A percentile compares a stretch with the other conserved stretches of the same genome.
Conservation (phyloP, 2,329 filamentous ascomycete genomes). For the Thielaviopsis euricoi region DNA sequence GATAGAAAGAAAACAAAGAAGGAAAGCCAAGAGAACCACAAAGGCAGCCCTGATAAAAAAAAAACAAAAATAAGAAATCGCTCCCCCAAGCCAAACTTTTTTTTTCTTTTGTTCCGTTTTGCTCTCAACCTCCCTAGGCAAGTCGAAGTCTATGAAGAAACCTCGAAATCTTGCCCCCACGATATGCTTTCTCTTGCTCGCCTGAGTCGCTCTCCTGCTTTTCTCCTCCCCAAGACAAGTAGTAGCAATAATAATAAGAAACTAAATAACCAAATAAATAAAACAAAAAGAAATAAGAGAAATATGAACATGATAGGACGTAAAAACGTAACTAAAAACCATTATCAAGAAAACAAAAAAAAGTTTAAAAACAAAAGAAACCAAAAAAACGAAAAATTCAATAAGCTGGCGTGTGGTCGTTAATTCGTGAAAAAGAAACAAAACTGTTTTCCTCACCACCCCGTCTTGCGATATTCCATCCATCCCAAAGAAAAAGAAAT, state of each 20-base stretch:
- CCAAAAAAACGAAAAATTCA: not conserved
- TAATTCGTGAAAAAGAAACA: not conserved
- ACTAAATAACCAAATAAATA: not conserved
- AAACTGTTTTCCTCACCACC: constrained; percentile 5
- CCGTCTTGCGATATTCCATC: constrained; percentile 18
- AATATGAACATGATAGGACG: constrained; percentile 10
- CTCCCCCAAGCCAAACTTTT: not conserved
- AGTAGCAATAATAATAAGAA: too few relatives aligned
- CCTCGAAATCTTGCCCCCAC: too few relatives aligned
- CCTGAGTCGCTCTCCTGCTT: not conserved
- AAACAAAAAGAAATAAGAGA: constrained; percentile 11
- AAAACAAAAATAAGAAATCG: not conserved
- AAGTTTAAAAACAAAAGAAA: constrained; percentile 2
- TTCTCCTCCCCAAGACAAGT: not conserved
- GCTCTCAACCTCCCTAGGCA: not conserved
- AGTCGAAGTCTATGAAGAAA: too few relatives aligned
- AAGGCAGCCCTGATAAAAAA: constrained; percentile 3
- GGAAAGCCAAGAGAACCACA: constrained; percentile 8
- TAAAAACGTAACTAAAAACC: constrained; percentile 5
- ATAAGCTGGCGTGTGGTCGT: constrained; percentile 2
- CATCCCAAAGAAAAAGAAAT: constrained; percentile 23
- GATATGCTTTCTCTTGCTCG: not conserved
- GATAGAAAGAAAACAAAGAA: constrained; percentile 12
- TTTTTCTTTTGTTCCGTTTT: not conserved
- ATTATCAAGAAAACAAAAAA: constrained; percentile 13